Evolutionary conservation across 768 basidiomycete species (phyloP), one percentile per base, ranked within the genome.

Genomic region (Trametes maxima): DNA sequence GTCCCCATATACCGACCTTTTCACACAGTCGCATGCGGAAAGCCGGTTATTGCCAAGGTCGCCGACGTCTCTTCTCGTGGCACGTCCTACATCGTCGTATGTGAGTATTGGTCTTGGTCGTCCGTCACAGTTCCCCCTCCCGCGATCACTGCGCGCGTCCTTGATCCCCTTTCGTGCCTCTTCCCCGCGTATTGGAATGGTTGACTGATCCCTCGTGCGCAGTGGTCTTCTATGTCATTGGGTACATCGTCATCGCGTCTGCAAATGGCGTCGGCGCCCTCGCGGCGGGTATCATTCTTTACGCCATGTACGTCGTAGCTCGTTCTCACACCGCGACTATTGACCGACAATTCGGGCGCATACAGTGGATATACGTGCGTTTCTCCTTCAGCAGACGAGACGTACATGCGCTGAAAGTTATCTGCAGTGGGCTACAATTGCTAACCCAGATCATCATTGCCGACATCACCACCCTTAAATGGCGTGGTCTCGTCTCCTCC

Each of bases 361-460:
- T n/a, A n/a, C n/a, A n/a, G n/a, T n/a, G n/a, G n/a, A n/a, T n/a
- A n/a, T n/a, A n/a, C n/a, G n/a, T n/a, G n/a, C n/a, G n/a, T n/a
- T n/a, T n/a, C n/a, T n/a, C n/a, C n/a, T n/a, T n/a, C n/a, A n/a
- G n/a, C n/a, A n/a, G n/a, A n/a, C n/a, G n/a, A n/a, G n/a, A n/a
- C n/a, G n/a, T n/a, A n/a, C n/a, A n/a, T n/a, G n/a, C n/a, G n/a
- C n/a, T n/a, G n/a, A n/a, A n/a, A n/a, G n/a, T n/a, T n/a, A n/a
- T n/a, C n/a, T n/a, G n/a, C 68, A 85, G 85, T 12, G 86, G 87
- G 0, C 73, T 88, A 37, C 86, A 88, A 69, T 73, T 88, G 12
- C 78, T 88, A 7, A 86, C 82, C 16, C 83, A 85, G 59, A 83
- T 87, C 62, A 68, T 72, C 62, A 60, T 70, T 37, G 71, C 72